Percentiles rank a stretch among this genome's conserved stretches.
These are phyloP conservation scores for Azolla pinnata DNA, from an alignment of 75 land plant species.

Conservation along the genomic window DNA sequence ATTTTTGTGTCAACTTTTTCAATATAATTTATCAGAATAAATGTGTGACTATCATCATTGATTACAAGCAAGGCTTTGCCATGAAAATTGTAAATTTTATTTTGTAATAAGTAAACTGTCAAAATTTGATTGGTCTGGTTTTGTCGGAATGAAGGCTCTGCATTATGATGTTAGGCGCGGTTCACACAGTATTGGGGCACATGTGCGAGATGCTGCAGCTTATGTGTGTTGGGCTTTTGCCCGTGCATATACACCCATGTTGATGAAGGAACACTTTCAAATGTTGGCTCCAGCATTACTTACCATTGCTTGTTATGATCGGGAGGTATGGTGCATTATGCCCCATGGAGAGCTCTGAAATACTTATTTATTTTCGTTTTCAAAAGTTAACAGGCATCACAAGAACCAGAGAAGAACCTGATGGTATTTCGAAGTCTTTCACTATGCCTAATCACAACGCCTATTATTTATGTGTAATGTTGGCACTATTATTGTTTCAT, in stretches of 20 bases:
- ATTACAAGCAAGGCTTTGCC: no score
- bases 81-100: no score
- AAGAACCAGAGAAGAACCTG: no score
- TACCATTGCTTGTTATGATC: conserved; percentile 90
- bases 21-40: no score
- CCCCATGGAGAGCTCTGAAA: no score
- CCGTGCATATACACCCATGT: conserved; percentile 67
- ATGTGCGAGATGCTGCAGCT: conserved; percentile 99
- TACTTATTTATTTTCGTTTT: no score
- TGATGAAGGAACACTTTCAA: conserved; percentile 62
- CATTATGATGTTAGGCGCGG: conserved; percentile 95
- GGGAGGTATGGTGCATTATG: conserved; percentile 49
- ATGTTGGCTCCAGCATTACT: conserved; percentile 82
- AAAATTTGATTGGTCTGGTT: neutral
- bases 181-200: conserved; percentile 95
- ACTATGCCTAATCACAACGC: no score
- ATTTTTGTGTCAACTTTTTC: no score
- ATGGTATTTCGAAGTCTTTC: no score
- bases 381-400: no score
- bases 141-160: conserved; percentile 48
- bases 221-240: conserved; percentile 99
- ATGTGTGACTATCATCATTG: no score
- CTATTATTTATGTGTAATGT: neutral
- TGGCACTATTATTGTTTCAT: neutral
- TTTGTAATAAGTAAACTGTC: neutral